Evolutionary conservation across 2,329 filamentous ascomycete genomes (phyloP).

Genomic region (Scytalidium lignicola): DNA sequence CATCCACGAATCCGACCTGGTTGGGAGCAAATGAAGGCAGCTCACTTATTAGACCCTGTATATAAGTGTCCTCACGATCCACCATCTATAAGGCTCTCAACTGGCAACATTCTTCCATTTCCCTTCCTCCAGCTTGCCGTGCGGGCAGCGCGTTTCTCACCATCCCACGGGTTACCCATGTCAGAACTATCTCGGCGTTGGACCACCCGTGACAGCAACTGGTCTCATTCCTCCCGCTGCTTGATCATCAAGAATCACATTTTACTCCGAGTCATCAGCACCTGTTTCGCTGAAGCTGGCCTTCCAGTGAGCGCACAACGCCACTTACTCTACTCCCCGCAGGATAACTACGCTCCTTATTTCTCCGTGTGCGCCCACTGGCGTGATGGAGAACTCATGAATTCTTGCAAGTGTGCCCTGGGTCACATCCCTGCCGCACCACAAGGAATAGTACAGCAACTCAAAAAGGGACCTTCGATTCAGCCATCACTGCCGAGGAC

Average conservation of each 20-base stretch:
- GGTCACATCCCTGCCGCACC: slow-evolving; percentile 47
- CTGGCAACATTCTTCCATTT: slow-evolving; percentile 51
- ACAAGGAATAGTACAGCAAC: slow-evolving; percentile 29
- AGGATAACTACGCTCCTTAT: slow-evolving; percentile 53
- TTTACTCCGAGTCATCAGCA: slow-evolving; percentile 52
- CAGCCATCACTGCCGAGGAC: slow-evolving; percentile 17
- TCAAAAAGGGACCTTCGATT: slow-evolving; percentile 22
- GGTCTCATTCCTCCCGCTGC: slow-evolving; percentile 51
- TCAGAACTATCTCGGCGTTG: slow-evolving; percentile 47
- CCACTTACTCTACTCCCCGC: slow-evolving; percentile 51
- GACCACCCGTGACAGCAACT: slow-evolving; percentile 41
- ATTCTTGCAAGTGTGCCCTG: slow-evolving; percentile 56
- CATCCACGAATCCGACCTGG: slow-evolving; percentile 49
- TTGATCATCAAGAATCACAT: slow-evolving; percentile 48
- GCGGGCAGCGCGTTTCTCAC: slow-evolving; percentile 41
- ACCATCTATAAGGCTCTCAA: slow-evolving; percentile 47
- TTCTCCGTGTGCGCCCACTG: slow-evolving; percentile 60
- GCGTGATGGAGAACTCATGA: slow-evolving; percentile 55
- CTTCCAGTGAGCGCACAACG: slow-evolving; percentile 47
- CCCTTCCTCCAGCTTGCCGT: slow-evolving; percentile 53
- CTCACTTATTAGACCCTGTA: slow-evolving; percentile 47
- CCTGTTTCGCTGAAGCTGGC: slow-evolving; percentile 44
- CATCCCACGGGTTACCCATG: slow-evolving; percentile 40
- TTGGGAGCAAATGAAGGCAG: slow-evolving; percentile 46
- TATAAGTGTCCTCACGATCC: slow-evolving; percentile 40